Evolutionary conservation across 768 basidiomycete species (phyloP).

Genomic region (Bullera alba): DNA sequence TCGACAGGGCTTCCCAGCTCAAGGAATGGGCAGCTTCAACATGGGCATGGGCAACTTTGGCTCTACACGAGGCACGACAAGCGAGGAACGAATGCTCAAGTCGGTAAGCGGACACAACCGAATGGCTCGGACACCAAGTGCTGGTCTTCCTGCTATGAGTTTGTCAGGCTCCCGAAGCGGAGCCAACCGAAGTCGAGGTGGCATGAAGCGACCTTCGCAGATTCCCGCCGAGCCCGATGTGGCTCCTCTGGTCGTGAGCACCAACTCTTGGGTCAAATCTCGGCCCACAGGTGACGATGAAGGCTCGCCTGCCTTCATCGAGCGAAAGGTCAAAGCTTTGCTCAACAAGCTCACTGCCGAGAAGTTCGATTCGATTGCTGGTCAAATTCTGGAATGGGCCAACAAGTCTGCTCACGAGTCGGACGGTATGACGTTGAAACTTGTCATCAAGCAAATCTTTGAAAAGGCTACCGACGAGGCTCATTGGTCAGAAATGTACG

Average conservation of each 20-base stretch:
- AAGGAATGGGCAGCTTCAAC: conserved; percentile 41
- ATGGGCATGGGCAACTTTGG: conserved; percentile 36
- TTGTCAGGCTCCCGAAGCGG: conserved; percentile 42
- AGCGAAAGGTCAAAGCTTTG: conserved; percentile 82
- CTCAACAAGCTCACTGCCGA: conserved; percentile 97
- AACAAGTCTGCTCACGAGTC: conserved; percentile 88
- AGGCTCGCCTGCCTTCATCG: conserved; percentile 76
- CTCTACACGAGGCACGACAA: conserved; percentile 31
- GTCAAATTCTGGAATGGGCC: conserved; percentile 91
- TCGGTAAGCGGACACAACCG: conserved; percentile 29
- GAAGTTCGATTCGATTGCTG: conserved; percentile 89
- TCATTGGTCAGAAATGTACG: conserved; percentile 95
- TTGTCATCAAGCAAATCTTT: conserved; percentile 91
- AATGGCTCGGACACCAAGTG: conserved; percentile 60
- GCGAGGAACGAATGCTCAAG: conserved; percentile 23
- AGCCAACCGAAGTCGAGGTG: conserved; percentile 73
- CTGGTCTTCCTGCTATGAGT: conserved; percentile 42
- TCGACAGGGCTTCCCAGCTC: conserved; percentile 24
- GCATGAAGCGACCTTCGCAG: conserved; percentile 62
- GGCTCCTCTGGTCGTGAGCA: conserved; percentile 67
- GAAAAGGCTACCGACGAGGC: conserved; percentile 97
- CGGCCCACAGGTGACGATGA: conserved; percentile 51
- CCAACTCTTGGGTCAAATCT: conserved; percentile 67
- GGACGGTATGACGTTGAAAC: conserved; percentile 87
- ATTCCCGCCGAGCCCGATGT: conserved; percentile 55